These are phyloP conservation scores for Mycena indigotica DNA, from an alignment of 768 basidiomycete genomes.

Conservation along the genomic window DNA sequence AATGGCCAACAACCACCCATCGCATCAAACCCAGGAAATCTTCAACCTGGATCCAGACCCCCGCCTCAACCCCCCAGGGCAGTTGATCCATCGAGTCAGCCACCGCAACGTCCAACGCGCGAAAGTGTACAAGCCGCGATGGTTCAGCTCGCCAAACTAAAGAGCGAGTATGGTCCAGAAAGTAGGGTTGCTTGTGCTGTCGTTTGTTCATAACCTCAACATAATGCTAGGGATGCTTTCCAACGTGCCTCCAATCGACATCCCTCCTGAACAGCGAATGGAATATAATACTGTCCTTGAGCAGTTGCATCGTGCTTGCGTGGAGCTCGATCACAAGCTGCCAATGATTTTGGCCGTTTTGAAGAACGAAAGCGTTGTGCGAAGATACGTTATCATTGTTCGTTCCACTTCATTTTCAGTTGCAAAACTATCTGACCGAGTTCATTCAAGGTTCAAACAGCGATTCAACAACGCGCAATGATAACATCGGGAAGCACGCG, in stretches of 20 bases:
- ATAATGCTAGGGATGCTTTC: slow-evolving; percentile 35
- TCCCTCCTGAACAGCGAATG: slow-evolving; percentile 55
- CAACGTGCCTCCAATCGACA: slow-evolving; percentile 36
- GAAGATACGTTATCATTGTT: slow-evolving; percentile 58
- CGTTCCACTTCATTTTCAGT: slow-evolving; percentile 28
- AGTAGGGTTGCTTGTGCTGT: slow-evolving; percentile 25
- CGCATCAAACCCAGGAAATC: slow-evolving; percentile 4
- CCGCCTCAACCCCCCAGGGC: slow-evolving; percentile 8
- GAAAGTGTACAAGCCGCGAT: slow-evolving; percentile 37
- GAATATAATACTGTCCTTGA: slow-evolving; percentile 58
- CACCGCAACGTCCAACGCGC: slow-evolving; percentile 30
- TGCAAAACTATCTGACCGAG: slow-evolving; percentile 9
- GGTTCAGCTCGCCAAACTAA: slow-evolving; percentile 33
- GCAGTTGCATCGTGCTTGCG: slow-evolving; percentile 44
- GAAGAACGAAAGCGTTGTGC: slow-evolving; percentile 50
- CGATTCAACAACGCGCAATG: slow-evolving; percentile 46
- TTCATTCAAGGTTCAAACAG: slow-evolving; percentile 42
- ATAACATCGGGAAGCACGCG: slow-evolving; percentile 42
- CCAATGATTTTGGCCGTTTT: slow-evolving; percentile 47
- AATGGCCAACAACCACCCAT: slow-evolving; percentile 6
- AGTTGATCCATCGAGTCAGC: slow-evolving; percentile 22
- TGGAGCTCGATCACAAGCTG: slow-evolving; percentile 55
- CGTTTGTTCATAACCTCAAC: slow-evolving; percentile 2
- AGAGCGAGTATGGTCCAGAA: slow-evolving; percentile 35
- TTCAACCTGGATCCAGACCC: background rate